A percentile compares a stretch with the other conserved stretches of the same genome.
Evolutionary conservation across 169 alveolate species (phyloP).

Genomic region (Eimeria acervulina): DNA sequence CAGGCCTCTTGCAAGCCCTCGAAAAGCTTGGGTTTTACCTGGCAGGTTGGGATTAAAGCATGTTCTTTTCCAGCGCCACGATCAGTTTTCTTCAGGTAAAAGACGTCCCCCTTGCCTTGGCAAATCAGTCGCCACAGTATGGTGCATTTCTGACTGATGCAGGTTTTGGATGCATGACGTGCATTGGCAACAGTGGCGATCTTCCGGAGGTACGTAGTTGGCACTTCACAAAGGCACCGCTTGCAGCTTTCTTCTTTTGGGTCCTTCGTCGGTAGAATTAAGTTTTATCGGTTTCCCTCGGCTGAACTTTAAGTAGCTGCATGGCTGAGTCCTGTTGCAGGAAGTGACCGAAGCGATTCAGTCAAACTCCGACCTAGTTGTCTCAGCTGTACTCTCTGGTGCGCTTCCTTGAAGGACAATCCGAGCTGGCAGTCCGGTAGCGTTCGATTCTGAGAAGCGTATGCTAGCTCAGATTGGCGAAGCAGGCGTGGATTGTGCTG

Average conservation of each 20-base stretch:
- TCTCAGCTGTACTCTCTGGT: slow-evolving; percentile 74
- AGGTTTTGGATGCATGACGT: slow-evolving; percentile 99
- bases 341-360: slow-evolving; percentile 73
- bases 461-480: background rate
- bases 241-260: background rate
- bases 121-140: background rate
- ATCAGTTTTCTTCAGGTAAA: background rate
- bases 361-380: slow-evolving; percentile 54
- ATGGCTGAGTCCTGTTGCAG: slow-evolving; percentile 1
- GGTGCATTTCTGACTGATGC: slow-evolving; percentile 83
- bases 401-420: background rate
- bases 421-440: background rate
- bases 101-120: background rate
- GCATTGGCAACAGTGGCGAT: slow-evolving; percentile 98
- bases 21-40: slow-evolving; percentile 96
- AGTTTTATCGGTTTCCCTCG: background rate
- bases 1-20: slow-evolving; percentile 94
- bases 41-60: slow-evolving; percentile 19
- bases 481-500: too few species aligned
- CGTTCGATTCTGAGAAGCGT: background rate
- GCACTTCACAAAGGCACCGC: background rate
- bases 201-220: slow-evolving; percentile 48
- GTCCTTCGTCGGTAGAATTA: background rate
- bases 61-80: background rate
- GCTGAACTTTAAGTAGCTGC: background rate